Base-by-base conservation (phyloP, 2,329 filamentous ascomycete genomes). In the Ophiostoma australiae region DNA sequence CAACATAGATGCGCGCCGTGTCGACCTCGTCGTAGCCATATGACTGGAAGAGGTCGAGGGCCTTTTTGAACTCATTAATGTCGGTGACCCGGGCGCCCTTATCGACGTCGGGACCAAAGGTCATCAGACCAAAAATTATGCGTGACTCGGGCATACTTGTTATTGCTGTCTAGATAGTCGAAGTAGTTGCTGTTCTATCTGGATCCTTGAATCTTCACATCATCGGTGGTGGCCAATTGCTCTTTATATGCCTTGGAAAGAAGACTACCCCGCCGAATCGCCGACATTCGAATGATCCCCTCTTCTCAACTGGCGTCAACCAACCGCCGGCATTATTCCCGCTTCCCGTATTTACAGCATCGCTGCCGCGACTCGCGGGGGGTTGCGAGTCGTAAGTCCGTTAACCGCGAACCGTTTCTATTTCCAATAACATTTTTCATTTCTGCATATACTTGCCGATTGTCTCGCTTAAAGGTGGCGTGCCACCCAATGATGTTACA, bases 91-190 rank as follows among this genome's bases (percentile, higher is more conserved):
- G 89, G 65, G 90, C 91, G 48, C 91, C 92, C 15, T 77, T 75
- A 15, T 78, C 75, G 72, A 84, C 84, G 71, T 87, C 86, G 2
- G 91, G 88, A 39, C 90, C 91, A 82, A 93, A 93, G 77, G 90
- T 94, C 93, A 96, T 95, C 70, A 93, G 85, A 74, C 93, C 92
- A 55, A 97, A 88, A 83, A 97, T 92, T 76, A 93, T 71, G 67
- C 73, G 69, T 70, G 67, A 37, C 61, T 37, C 35, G 61, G 61
- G 33, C 61, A 66, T 66, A 7, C 17, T 52, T 17, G 58, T 63
- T 58, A 3, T 58, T 58, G 52, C 2, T 55, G 2, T 23, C 23
- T 11, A 27, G n/a, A 58, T 6, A 23, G 5, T 8, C n/a, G 27
- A 17, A 58, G 17, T 48, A 58, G 17, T 48, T 48, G 4, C 11